Conservation (phyloP, 441 rosid genomes). For the Francoa sonchifolia region DNA sequence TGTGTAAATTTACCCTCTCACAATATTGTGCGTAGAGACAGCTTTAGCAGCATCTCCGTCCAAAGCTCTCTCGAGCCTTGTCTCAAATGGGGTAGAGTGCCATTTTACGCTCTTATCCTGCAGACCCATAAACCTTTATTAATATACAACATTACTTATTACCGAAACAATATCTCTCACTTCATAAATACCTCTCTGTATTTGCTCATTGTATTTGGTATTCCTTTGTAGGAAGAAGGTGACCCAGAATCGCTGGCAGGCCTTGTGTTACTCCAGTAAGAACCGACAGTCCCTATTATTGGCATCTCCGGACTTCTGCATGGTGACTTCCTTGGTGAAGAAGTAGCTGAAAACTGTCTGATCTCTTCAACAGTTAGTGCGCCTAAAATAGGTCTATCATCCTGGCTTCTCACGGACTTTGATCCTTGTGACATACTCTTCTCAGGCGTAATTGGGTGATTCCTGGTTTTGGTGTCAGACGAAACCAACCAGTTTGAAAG, state of each 20-base stretch:
- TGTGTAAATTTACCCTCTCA: too few relatives aligned
- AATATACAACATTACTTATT: too few relatives aligned
- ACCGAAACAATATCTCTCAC: too few relatives aligned
- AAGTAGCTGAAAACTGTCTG: slow-evolving; percentile 11
- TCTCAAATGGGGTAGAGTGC: slow-evolving; percentile 19
- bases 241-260: slow-evolving; percentile 1
- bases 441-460: neutral
- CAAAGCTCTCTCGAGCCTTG: slow-evolving; percentile 19
- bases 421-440: slow-evolving; percentile 2
- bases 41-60: neutral
- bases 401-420: slow-evolving; percentile 8
- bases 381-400: slow-evolving; percentile 15
- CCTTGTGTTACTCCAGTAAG: slow-evolving; percentile 11
- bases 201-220: slow-evolving; percentile 16
- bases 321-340: slow-evolving; percentile 14
- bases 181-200: slow-evolving; percentile 18
- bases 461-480: too few relatives aligned
- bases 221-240: slow-evolving; percentile 13
- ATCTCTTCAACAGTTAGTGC: slow-evolving; percentile 14
- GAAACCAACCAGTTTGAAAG: slow-evolving; percentile 84
- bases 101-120: slow-evolving; percentile 21
- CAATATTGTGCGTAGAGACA: too few relatives aligned
- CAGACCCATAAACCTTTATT: neutral
- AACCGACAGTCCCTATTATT: slow-evolving; percentile 14
- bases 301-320: slow-evolving; percentile 14